A percentile compares a stretch with the other conserved stretches of the same genome.
Evolutionary conservation across 805 yeast species (phyloP).

Genomic region (Kuraishia floccosa): DNA sequence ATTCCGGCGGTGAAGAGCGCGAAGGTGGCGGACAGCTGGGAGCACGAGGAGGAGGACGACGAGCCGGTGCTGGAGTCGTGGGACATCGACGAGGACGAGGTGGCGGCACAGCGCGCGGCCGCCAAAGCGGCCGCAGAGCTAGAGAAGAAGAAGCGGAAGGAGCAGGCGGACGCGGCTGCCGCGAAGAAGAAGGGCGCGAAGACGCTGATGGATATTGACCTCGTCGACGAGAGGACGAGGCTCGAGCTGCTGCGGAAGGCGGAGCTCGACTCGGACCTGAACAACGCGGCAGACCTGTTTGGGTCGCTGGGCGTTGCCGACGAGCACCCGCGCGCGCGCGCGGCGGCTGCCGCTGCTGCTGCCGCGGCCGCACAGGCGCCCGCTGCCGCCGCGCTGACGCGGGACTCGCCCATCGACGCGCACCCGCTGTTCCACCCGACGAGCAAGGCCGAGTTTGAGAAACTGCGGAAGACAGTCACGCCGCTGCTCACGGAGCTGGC

Average conservation of each 20-base stretch:
- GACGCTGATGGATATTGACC: constrained; percentile 33
- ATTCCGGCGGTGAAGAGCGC: constrained; percentile 39
- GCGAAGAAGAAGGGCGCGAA: constrained; percentile 23
- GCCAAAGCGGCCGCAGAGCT: constrained; percentile 21
- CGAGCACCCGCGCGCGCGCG: constrained; percentile 43
- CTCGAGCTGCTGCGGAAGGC: constrained; percentile 67
- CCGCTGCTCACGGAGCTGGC: constrained; percentile 51
- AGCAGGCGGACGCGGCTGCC: constrained; percentile 21
- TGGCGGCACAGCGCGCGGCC: constrained; percentile 22
- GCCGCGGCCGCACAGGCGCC: constrained; percentile 21
- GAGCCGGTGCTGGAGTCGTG: constrained; percentile 80
- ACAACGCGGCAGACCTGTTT: constrained; percentile 87
- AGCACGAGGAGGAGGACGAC: constrained; percentile 65
- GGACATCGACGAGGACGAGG: constrained; percentile 78
- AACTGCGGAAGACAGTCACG: constrained; percentile 60
- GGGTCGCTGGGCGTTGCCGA: constrained; percentile 56
- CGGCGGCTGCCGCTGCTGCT: constrained; percentile 30
- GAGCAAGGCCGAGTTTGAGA: constrained; percentile 69
- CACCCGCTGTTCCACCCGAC: constrained; percentile 84
- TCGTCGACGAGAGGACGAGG: constrained; percentile 67
- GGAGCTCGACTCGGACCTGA: constrained; percentile 76
- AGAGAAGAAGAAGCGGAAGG: constrained; percentile 32
- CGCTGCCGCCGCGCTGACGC: constrained; percentile 26
- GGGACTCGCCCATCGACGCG: constrained; percentile 54
- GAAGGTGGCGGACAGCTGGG: constrained; percentile 61